Conservation (phyloP, 208 protist species). For the Trypanosoma lewisi region DNA sequence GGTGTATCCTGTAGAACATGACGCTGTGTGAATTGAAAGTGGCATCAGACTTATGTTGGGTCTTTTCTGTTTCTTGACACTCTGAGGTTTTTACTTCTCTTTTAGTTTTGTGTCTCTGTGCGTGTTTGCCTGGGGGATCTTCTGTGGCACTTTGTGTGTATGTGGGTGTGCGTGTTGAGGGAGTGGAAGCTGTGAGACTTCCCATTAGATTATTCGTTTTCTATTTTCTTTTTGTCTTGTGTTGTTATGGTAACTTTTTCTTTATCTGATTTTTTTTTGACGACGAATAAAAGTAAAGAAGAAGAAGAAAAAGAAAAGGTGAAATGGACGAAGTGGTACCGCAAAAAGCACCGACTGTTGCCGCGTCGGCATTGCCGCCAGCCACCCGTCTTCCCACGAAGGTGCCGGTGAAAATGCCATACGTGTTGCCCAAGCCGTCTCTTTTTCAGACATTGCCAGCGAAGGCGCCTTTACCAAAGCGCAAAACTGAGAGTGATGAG, state of each 20-base stretch:
- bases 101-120: not conserved
- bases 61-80: not conserved
- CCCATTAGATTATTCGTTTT: too few relatives aligned
- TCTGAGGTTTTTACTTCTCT: not conserved
- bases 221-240: too few relatives aligned
- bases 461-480: not conserved
- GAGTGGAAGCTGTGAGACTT: too few relatives aligned
- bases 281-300: not conserved
- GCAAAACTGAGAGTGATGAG: constrained; percentile 26
- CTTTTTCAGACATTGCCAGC: constrained; percentile 27
- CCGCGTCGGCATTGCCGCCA: not conserved
- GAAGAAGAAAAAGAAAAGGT: constrained; percentile 1
- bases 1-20: too few relatives aligned
- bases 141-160: too few relatives aligned
- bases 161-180: too few relatives aligned
- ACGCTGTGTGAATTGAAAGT: too few relatives aligned
- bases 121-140: not conserved
- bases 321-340: constrained; percentile 10
- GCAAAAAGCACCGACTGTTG: not conserved
- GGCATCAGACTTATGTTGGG: too few relatives aligned
- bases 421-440: constrained; percentile 47
- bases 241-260: not conserved
- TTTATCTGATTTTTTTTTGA: not conserved
- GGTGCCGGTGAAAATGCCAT: constrained; percentile 67
- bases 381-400: constrained; percentile 35